Base-by-base conservation (phyloP, 192 early-diverging fungal genomes). In the Umbelopsis sp. region DNA sequence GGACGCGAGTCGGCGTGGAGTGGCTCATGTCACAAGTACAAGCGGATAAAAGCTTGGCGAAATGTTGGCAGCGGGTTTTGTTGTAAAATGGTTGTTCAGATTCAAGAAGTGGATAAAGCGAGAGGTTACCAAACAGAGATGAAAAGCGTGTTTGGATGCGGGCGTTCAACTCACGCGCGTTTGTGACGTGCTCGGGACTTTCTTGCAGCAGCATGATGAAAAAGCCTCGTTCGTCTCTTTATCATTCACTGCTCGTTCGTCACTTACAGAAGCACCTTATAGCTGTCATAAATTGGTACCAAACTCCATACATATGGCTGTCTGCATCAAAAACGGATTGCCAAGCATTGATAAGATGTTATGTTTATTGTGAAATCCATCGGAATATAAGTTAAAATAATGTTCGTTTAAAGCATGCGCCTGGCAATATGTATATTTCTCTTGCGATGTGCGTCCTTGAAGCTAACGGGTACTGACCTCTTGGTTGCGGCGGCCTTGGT, bases 131-230 rank as follows among this genome's bases (percentile, higher is more conserved):
- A 41, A 41, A 41, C 37, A 6, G 5, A 41, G 16, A 61, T 35
- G 1, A n/a, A 61, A 55, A 61, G 55, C 55, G 55, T 61, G 55
- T 61, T 61, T 61, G 55, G 30, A 35, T 33, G 55, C 55, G 55
- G 55, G 55, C 55, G 55, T 35, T 61, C 30, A 61, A 27, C 16
- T 30, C 27, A 35, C 55, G 55, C 55, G 55, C 33, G 55, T 61
- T 35, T 61, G 55, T 61, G 55, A 61, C 55, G 55, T 61, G 55
- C 55, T 61, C 48, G 48, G 20, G 20, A 49, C 37, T 41, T 41
- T 41, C 10, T 41, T 10, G 1, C 10, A 12, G 48, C 48, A 20
- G 48, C 48, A 16, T 49, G 48, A 49, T 49, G 6, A 49, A 49
- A 16, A 49, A 20, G 48, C 18, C 48, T 41, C 10, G 27, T 41